A percentile compares a stretch with the other conserved stretches of the same genome.
These are phyloP conservation scores for Capronia coronata DNA, from an alignment of 2,329 filamentous ascomycete species.

Conservation along the genomic window DNA sequence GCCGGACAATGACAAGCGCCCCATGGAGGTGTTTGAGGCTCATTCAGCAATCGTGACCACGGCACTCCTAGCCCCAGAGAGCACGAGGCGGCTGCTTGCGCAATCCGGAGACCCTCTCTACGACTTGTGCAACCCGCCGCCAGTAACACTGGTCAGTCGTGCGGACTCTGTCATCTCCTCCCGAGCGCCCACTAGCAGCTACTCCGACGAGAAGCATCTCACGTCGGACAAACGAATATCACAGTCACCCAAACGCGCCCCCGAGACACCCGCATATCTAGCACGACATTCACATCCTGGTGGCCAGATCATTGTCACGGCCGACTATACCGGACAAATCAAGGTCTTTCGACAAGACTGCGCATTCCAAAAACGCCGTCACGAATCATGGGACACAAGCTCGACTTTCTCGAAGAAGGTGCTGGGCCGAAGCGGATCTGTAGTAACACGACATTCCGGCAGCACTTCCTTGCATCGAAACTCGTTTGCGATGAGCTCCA, in stretches of 20 bases:
- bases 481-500: slow-evolving; percentile 31
- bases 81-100: slow-evolving; percentile 69
- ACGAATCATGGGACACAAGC: slow-evolving; percentile 69
- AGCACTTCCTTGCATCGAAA: slow-evolving; percentile 38
- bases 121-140: slow-evolving; percentile 91
- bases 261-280: slow-evolving; percentile 70
- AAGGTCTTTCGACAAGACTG: slow-evolving; percentile 96
- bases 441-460: slow-evolving; percentile 50
- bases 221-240: slow-evolving; percentile 18
- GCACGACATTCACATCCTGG: slow-evolving; percentile 67
- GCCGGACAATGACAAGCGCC: slow-evolving; percentile 64
- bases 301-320: slow-evolving; percentile 87
- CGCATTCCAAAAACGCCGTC: slow-evolving; percentile 68
- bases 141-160: slow-evolving; percentile 70
- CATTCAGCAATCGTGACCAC: slow-evolving; percentile 83
- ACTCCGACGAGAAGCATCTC: slow-evolving; percentile 31
- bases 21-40: slow-evolving; percentile 84
- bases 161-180: slow-evolving; percentile 56
- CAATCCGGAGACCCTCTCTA: slow-evolving; percentile 88
- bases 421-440: slow-evolving; percentile 49
- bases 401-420: slow-evolving; percentile 69
- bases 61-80: slow-evolving; percentile 75
- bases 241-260: slow-evolving; percentile 41
- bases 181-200: slow-evolving; percentile 39
- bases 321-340: slow-evolving; percentile 79